These are phyloP conservation scores for Trypanosoma boissoni DNA, from an alignment of 208 protist species.

Conservation along the genomic window DNA sequence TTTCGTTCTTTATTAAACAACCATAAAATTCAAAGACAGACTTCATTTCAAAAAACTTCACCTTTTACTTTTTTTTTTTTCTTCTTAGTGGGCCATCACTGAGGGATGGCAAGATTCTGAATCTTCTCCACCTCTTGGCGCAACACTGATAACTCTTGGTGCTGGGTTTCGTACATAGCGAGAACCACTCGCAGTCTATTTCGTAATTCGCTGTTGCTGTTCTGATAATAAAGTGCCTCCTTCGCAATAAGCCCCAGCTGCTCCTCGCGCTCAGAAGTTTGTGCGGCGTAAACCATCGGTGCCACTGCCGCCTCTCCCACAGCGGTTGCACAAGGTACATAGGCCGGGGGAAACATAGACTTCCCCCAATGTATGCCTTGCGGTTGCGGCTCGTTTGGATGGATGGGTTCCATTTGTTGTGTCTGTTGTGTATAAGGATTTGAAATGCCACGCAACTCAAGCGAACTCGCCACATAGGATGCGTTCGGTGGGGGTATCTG, in stretches of 20 bases:
- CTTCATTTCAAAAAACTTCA: too few relatives aligned
- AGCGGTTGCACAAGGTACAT: neutral
- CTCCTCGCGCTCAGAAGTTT: slow-evolving; percentile 21
- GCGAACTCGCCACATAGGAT: slow-evolving; percentile 7
- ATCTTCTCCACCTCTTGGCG: slow-evolving; percentile 64
- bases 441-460: slow-evolving; percentile 4
- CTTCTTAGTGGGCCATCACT: too few relatives aligned
- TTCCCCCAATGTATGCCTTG: too few relatives aligned
- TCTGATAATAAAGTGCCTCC: slow-evolving; percentile 64
- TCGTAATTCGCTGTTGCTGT: slow-evolving; percentile 52
- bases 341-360: neutral
- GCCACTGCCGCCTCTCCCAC: neutral
- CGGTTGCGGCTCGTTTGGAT: neutral
- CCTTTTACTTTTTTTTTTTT: too few relatives aligned
- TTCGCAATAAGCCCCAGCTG: slow-evolving; percentile 49
- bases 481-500: neutral
- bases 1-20: too few relatives aligned
- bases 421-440: neutral
- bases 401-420: neutral
- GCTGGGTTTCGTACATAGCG: slow-evolving; percentile 48
- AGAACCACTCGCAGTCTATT: slow-evolving; percentile 48
- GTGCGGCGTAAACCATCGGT: neutral
- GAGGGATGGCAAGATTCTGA: too few relatives aligned
- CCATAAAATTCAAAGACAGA: too few relatives aligned
- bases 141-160: slow-evolving; percentile 58